Conservation (phyloP, 2,329 filamentous ascomycete genomes). For the Fusarium dlaminii region DNA sequence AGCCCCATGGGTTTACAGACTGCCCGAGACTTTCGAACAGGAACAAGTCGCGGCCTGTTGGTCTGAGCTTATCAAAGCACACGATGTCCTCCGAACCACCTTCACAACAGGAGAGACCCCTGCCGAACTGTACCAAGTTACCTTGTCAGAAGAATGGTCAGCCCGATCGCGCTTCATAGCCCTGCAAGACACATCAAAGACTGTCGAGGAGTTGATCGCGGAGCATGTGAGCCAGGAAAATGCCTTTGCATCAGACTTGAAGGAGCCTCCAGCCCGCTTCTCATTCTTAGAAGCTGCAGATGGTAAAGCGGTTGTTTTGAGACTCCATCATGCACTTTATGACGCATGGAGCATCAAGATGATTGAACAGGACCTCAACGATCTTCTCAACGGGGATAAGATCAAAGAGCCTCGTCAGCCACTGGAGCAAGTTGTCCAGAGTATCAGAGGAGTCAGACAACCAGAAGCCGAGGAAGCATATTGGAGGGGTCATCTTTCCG, state of each 20-base stretch:
- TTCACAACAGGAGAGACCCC: background rate
- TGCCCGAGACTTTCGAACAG: background rate
- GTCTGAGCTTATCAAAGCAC: background rate
- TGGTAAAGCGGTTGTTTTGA: conserved; percentile 9
- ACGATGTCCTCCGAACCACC: conserved; percentile 13
- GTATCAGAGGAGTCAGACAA: background rate
- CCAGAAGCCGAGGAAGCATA: background rate
- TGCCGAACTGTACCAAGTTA: background rate
- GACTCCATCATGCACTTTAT: conserved; percentile 19
- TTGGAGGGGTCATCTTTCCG: background rate
- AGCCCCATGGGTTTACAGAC: conserved; percentile 14
- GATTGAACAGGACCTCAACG: conserved; percentile 1
- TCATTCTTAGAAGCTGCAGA: conserved; percentile 6
- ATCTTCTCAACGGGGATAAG: background rate
- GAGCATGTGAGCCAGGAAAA: background rate
- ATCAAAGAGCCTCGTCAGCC: background rate
- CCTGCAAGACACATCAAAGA: background rate
- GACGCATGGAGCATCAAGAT: conserved; percentile 27
- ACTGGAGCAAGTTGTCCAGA: background rate
- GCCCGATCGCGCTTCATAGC: background rate
- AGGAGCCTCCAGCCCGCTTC: background rate
- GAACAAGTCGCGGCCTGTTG: background rate
- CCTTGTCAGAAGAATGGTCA: background rate
- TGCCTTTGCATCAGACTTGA: background rate
- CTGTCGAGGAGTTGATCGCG: background rate